Percentiles rank a stretch among this genome's conserved stretches.
Evolutionary conservation across 2,329 filamentous ascomycete genomes (phyloP).

Genomic region (Aspergillus sergii): DNA sequence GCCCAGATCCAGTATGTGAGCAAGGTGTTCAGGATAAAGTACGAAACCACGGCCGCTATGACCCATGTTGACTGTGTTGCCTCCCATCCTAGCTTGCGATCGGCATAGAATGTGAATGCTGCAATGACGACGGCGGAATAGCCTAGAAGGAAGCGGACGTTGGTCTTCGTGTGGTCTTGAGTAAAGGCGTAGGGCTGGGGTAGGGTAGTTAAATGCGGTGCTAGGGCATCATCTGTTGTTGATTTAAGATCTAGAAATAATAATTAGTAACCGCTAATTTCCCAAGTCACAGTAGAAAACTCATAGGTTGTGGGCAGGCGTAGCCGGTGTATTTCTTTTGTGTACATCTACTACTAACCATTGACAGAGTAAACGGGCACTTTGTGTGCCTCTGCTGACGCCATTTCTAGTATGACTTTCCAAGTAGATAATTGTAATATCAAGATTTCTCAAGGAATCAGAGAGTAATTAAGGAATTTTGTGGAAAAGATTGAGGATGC

Average conservation of each 20-base stretch:
- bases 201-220: conserved; percentile 90
- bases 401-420: conserved; percentile 20
- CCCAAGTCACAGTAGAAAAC: background rate
- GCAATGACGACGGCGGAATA: conserved; percentile 80
- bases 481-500: background rate
- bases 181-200: conserved; percentile 64
- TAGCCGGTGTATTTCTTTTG: conserved; percentile 10
- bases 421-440: background rate
- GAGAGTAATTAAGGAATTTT: background rate
- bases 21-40: conserved; percentile 75
- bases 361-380: conserved; percentile 50
- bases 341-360: conserved; percentile 34
- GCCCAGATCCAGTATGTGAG: conserved; percentile 84
- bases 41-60: conserved; percentile 73
- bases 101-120: conserved; percentile 82
- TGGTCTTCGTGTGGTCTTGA: conserved; percentile 77
- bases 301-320: background rate
- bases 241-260: conserved; percentile 80
- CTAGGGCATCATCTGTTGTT: conserved; percentile 91
- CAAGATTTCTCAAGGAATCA: background rate
- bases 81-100: conserved; percentile 91
- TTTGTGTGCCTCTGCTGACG: conserved; percentile 37
- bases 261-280: background rate
- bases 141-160: conserved; percentile 80
- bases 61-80: conserved; percentile 76